Evolutionary conservation across 1,139 yeast species (phyloP).

Genomic region (Blastobotrys malaysiensis): DNA sequence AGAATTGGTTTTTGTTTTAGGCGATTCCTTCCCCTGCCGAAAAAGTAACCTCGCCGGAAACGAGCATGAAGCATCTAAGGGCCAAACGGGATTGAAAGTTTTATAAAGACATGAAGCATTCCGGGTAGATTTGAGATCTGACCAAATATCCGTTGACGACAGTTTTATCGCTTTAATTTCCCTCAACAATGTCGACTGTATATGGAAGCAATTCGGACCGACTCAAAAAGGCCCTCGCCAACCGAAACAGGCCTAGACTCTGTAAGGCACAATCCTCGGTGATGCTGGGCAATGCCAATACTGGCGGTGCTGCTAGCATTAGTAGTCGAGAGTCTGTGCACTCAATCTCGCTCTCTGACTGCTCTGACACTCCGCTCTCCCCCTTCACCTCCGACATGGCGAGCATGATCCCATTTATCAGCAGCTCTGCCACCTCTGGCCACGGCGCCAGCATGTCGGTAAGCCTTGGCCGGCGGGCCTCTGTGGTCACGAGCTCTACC

Average conservation of each 20-base stretch:
- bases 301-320: neutral
- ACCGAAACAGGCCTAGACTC: constrained; percentile 3
- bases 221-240: constrained; percentile 11
- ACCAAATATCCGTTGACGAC: neutral
- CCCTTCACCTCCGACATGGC: neutral
- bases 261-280: neutral
- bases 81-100: neutral
- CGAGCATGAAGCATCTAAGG: neutral
- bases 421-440: neutral
- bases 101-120: neutral
- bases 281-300: neutral
- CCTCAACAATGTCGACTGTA: constrained; percentile 4
- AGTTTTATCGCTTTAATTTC: no score
- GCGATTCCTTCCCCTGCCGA: neutral
- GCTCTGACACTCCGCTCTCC: neutral
- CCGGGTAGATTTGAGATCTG: neutral
- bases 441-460: neutral
- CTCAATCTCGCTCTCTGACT: neutral
- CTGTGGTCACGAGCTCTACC: constrained; percentile 8
- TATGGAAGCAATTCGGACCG: constrained; percentile 14
- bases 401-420: neutral
- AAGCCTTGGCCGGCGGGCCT: constrained; percentile 3
- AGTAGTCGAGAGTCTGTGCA: neutral
- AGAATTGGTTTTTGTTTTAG: neutral
- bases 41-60: neutral